These are phyloP conservation scores for Akanthomyces uredinophilus DNA, from an alignment of 2,329 filamentous ascomycete genomes.

Conservation along the genomic window DNA sequence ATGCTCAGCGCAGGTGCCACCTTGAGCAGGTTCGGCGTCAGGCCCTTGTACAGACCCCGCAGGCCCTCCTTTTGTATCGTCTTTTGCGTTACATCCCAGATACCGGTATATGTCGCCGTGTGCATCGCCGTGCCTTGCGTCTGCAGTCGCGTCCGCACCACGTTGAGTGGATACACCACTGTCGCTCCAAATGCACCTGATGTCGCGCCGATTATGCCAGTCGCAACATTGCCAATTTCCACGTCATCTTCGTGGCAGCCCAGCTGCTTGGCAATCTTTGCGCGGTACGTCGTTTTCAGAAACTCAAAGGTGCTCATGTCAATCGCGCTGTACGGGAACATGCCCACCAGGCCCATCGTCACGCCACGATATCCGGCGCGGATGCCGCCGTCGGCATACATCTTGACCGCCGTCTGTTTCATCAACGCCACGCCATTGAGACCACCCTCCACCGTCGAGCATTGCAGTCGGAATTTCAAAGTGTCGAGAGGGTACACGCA, in stretches of 20 bases:
- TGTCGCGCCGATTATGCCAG: conserved; percentile 83
- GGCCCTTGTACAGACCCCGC: conserved; percentile 84
- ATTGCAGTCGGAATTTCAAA: conserved; percentile 80
- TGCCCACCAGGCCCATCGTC: conserved; percentile 88
- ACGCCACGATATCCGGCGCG: conserved; percentile 83
- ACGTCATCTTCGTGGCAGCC: conserved; percentile 81
- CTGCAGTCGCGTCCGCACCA: conserved; percentile 85
- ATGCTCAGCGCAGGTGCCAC: conserved; percentile 95
- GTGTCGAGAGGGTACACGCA: conserved; percentile 93
- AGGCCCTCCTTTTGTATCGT: conserved; percentile 80
- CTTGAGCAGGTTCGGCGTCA: conserved; percentile 93
- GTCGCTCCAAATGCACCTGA: conserved; percentile 89
- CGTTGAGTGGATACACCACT: conserved; percentile 92
- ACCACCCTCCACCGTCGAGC: conserved; percentile 83
- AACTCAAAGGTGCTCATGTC: conserved; percentile 95
- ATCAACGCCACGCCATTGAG: conserved; percentile 79
- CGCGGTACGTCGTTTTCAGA: conserved; percentile 70
- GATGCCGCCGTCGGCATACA: conserved; percentile 72
- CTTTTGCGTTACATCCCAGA: conserved; percentile 79
- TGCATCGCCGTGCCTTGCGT: conserved; percentile 93
- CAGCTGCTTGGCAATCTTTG: conserved; percentile 61
- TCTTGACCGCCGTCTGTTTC: conserved; percentile 74
- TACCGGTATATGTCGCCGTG: conserved; percentile 82
- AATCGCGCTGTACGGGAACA: conserved; percentile 97
- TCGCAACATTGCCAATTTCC: conserved; percentile 72